Evolutionary conservation across 805 yeast species (phyloP), one percentile per base, ranked within the genome.

Genomic region (Debaryomyces hansenii): DNA sequence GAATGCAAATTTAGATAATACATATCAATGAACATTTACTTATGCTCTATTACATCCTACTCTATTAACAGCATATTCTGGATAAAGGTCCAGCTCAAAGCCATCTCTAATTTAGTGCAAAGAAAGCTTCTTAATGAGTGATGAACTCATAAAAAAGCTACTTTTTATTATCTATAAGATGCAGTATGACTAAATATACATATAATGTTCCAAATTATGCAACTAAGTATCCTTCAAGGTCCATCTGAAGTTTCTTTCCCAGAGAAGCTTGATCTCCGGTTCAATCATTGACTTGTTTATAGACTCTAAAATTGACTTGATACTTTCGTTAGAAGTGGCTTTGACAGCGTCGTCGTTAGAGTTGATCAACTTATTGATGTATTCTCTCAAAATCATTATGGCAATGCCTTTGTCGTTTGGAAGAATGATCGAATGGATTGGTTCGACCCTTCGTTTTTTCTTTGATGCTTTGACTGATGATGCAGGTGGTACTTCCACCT

Each of bases 401-500:
- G 57, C 61, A 14, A 58, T 53, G 15, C 56, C 58, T 34, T 57
- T 41, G 10, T 60, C 62, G 29, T 54, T 57, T 20, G 62, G 58
- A 8, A 60, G 45, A 5, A 58, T 49, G 7, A 49, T 18, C 20
- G 38, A 35, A 16, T 35, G 20, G 16, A 16, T 15, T 5, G 38
- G 24, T 11, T 35, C 38, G n/a, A 20, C 24, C 4, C 16, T 35
- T 18, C 38, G 3, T 35, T 35, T 35, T 18, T 35, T 35, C 24
- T 16, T 18, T 18, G 38, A 20, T 15, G 24, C 24, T 15, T 16
- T 35, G 9, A 35, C 24, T 14, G 20, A 12, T n/a, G n/a, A 11
- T 11, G 24, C 12, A n/a, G 24, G n/a, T 12, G 18, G 38, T 18
- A 16, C 20, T n/a, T 35, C 38, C n/a, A 24, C 14, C 14, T 31